phyloP scores from a whole-genome alignment of 768 basidiomycete species.

The Boletus tomentosulus region DNA sequence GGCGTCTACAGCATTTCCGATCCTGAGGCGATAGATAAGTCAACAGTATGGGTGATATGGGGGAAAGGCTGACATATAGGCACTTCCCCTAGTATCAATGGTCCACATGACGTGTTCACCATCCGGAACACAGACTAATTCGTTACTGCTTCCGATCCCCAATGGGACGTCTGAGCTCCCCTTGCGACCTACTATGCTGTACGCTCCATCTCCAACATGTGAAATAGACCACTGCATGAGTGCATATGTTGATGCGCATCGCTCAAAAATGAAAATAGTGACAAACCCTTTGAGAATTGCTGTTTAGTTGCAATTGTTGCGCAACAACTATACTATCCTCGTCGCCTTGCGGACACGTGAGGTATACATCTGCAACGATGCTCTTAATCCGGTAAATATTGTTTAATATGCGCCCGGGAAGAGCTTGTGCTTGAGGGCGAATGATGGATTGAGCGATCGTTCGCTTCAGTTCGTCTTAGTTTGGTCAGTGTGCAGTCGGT shows the following conservation, averaged over 20 bases:
- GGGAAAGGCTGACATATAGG: background rate
- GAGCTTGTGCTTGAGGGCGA: no score
- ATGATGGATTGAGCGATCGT: no score
- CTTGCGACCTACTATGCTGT: background rate
- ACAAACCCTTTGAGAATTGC: background rate
- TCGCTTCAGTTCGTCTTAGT: no score
- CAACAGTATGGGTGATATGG: background rate
- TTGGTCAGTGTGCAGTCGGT: no score
- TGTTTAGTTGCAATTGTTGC: background rate
- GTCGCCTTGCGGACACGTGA: no score
- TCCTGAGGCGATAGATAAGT: background rate
- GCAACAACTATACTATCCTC: no score
- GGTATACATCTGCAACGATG: no score
- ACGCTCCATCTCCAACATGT: background rate
- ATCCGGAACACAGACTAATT: background rate
- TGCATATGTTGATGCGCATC: background rate
- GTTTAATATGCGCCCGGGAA: no score
- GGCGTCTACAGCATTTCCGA: conserved; percentile 2
- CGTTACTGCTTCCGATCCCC: background rate
- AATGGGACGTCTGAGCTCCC: background rate
- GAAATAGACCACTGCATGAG: background rate
- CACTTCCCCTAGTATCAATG: background rate
- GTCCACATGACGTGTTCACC: background rate
- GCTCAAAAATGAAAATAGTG: background rate
- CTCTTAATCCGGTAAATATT: no score